A percentile compares a stretch with the other conserved stretches of the same genome.
Evolutionary conservation across 176 grass and related monocot species (phyloP).

Genomic region (Carex scoparia): DNA sequence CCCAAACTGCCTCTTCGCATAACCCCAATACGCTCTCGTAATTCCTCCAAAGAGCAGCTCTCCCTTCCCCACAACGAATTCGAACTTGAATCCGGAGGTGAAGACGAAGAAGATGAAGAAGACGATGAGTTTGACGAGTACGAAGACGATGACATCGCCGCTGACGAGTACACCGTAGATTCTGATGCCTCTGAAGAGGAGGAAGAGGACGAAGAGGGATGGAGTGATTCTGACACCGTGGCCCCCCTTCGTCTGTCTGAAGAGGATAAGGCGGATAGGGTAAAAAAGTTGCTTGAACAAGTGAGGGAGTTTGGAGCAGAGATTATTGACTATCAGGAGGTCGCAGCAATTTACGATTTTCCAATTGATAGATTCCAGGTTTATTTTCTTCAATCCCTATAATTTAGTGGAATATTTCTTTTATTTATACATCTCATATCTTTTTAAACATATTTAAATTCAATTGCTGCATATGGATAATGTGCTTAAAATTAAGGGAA

Average conservation of each 20-base stretch:
- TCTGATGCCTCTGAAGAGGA: conserved; percentile 23
- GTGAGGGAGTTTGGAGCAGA: conserved; percentile 70
- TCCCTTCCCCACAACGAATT: conserved; percentile 34
- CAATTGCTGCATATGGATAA: background rate
- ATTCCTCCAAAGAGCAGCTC: background rate
- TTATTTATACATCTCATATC: background rate
- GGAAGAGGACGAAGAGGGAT: conserved; percentile 3
- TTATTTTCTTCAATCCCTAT: background rate
- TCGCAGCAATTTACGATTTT: conserved; percentile 81
- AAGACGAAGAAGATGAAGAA: conserved; percentile 42
- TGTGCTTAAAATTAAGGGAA: no score
- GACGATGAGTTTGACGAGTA: conserved; percentile 38
- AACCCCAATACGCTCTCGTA: background rate
- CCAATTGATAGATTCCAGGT: conserved; percentile 95
- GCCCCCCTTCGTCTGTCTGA: conserved; percentile 31
- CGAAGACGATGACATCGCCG: conserved; percentile 35
- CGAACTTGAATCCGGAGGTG: conserved; percentile 41
- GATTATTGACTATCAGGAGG: conserved; percentile 78
- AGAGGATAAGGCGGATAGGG: conserved; percentile 55
- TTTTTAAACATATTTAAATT: no score
- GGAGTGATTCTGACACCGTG: conserved; percentile 11
- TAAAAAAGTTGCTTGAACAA: conserved; percentile 58
- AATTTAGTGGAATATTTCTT: background rate
- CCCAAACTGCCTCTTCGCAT: background rate
- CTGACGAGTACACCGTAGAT: conserved; percentile 18